A percentile compares a stretch with the other conserved stretches of the same genome.
Evolutionary conservation across 1,284 basidiomycete genomes (phyloP).

Genomic region (Heliocybe sulcata): DNA sequence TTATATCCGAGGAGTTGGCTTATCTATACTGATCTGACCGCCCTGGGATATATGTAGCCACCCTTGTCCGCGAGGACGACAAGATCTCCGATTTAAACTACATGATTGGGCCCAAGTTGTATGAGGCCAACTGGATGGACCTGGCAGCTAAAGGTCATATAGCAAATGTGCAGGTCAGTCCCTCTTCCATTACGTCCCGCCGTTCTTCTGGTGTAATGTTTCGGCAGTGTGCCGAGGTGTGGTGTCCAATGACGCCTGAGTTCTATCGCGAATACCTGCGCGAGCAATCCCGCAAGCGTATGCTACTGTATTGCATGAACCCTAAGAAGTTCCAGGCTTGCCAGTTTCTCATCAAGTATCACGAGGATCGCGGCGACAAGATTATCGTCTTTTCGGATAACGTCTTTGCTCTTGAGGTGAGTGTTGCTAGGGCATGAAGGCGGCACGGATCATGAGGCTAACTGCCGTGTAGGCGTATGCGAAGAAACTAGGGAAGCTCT

Average conservation of each 20-base stretch:
- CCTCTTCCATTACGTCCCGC: not conserved
- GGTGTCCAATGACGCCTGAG: conserved; percentile 99
- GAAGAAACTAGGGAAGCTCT: conserved; percentile 88
- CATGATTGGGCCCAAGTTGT: conserved; percentile 98
- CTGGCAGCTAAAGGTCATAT: conserved; percentile 99
- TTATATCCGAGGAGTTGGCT: not conserved
- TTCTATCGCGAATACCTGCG: conserved; percentile 98
- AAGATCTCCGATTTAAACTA: conserved; percentile 99
- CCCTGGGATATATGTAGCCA: conserved; percentile 47
- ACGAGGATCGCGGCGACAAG: conserved; percentile 97
- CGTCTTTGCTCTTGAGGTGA: conserved; percentile 91
- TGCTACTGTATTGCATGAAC: conserved; percentile 99
- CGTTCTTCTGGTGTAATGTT: not conserved
- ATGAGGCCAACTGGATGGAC: conserved; percentile 99
- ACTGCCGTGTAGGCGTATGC: conserved; percentile 78
- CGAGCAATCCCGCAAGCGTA: conserved; percentile 88
- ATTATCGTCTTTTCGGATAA: conserved; percentile 99
- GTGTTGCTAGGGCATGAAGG: conserved; percentile 12
- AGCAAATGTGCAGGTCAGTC: conserved; percentile 89
- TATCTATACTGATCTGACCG: not conserved
- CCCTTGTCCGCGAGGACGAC: conserved; percentile 97
- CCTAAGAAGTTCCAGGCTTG: conserved; percentile 99
- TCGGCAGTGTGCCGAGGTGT: conserved; percentile 91
- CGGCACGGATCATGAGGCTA: not conserved
- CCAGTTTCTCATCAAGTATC: conserved; percentile 98